These are phyloP conservation scores for Syncephalastrum sp. DNA, from an alignment of 371 early-diverging fungal genomes.

Conservation along the genomic window DNA sequence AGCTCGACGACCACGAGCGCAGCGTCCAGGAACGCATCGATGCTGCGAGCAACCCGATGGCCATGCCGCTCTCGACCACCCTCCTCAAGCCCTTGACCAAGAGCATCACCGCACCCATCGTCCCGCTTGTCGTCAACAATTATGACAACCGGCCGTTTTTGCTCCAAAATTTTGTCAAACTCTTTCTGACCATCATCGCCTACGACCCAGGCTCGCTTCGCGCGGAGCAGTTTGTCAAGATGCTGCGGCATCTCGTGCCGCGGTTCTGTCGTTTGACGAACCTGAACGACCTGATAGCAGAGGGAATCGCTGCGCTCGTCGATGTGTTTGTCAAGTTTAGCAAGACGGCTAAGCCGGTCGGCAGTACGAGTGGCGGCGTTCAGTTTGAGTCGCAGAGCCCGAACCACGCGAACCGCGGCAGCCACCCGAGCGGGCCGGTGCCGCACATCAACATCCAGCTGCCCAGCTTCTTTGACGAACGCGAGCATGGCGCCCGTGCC, in stretches of 20 bases:
- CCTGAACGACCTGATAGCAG: conserved; percentile 38
- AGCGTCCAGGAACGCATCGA: conserved; percentile 46
- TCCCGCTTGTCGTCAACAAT: conserved; percentile 26
- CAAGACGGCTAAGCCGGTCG: conserved; percentile 45
- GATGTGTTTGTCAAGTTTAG: conserved; percentile 58
- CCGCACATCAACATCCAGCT: conserved; percentile 13
- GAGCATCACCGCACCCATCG: conserved; percentile 38
- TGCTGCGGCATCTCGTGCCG: conserved; percentile 47
- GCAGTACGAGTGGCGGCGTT: background rate
- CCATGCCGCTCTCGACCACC: conserved; percentile 34
- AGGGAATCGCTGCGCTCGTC: conserved; percentile 56
- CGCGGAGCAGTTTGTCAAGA: conserved; percentile 66
- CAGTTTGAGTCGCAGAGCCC: background rate
- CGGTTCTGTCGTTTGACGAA: conserved; percentile 34
- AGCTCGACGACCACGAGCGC: conserved; percentile 49
- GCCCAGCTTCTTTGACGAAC: conserved; percentile 12
- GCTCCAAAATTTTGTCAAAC: conserved; percentile 55
- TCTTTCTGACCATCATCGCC: conserved; percentile 66
- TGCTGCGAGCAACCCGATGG: conserved; percentile 40
- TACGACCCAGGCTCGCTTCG: conserved; percentile 65
- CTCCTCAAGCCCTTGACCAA: conserved; percentile 42
- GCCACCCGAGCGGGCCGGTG: conserved; percentile 1
- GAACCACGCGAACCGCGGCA: conserved; percentile 2
- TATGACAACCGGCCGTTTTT: conserved; percentile 45
- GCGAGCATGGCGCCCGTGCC: background rate